A percentile compares a stretch with the other conserved stretches of the same genome.
Evolutionary conservation across 75 land plant genomes (phyloP).

Genomic region (Pinus tabuliformis): DNA sequence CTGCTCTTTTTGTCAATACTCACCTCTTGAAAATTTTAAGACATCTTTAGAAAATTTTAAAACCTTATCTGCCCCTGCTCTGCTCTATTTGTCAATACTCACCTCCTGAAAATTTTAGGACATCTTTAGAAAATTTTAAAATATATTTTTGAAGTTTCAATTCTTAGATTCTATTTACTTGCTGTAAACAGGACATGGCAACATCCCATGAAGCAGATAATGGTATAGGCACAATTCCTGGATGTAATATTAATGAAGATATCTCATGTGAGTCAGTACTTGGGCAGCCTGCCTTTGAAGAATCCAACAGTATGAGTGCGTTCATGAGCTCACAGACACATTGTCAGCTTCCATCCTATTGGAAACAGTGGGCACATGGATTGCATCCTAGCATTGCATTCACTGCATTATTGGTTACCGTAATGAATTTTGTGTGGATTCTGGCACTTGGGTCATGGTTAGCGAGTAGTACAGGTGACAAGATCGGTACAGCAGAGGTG

Average conservation of each 20-base stretch:
- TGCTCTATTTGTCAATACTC: too few species aligned
- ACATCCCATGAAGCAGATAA: too few species aligned
- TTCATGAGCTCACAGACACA: not conserved
- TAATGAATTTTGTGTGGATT: not conserved
- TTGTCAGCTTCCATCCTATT: not conserved
- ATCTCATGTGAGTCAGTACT: not conserved
- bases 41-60: too few species aligned
- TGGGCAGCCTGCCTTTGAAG: not conserved
- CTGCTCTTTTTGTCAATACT: too few species aligned
- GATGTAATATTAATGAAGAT: not conserved
- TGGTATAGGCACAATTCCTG: not conserved
- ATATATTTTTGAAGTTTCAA: not conserved
- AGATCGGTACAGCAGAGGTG: constrained; percentile 5
- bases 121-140: too few species aligned
- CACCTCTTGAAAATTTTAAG: too few species aligned
- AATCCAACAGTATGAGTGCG: not conserved
- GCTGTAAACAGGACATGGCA: too few species aligned
- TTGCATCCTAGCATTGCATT: not conserved
- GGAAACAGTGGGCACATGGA: not conserved
- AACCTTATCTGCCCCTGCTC: too few species aligned
- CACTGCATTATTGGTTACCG: not conserved
- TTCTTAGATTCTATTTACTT: not conserved
- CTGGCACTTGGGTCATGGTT: constrained; percentile 12
- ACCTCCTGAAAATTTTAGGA: too few species aligned
- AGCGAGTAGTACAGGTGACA: not conserved